Base-by-base conservation (phyloP, 2,329 filamentous ascomycete species). In the Microcyclospora pomicola region DNA sequence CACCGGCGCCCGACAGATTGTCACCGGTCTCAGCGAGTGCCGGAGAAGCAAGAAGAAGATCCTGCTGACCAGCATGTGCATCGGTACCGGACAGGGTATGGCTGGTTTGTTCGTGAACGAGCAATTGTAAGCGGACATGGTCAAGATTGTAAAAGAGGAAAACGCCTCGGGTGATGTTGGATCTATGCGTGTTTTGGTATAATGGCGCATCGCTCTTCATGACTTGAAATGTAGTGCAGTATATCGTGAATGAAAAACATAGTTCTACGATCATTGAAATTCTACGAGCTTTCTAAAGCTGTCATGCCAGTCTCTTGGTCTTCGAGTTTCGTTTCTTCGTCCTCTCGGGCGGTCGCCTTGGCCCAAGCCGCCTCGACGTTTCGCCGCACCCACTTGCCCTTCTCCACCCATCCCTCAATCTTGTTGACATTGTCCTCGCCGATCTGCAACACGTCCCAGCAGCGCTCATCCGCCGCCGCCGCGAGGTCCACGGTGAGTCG, bases 1-100 rank as follows among this genome's bases (percentile, higher is more conserved):
- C 47, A 91, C 83, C 1, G 83, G 83, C 43, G 66, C 80, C 1
- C 65, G 83, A 52, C 83, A 88, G 61, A 85, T 96, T 48, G 85
- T 91, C 43, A 96, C 91, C 1, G 82, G 88, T 14, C 61, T 49
- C 34, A 54, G 50, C 36, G 54, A 57, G 48, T 49, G 47, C 39
- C 43, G 54, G 33, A 46, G 54, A 35, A 46, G 50, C 39, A 53
- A 56, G 49, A 49, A 49, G 36, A 54, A 57, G 52, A 45, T 57
- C 16, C 62, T 95, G 44, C 65, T 96, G 54, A 94, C 85, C 14
- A 91, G 82, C 58, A 96, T 95, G 87, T 95, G 74, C 54, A 77
- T 79, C 59, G 74, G 75, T 34, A 77, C 73, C 15, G 75, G 75
- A 7, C 73, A 75, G 63, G 75, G 75, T 31, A 80, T 80, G 75